A percentile compares a stretch with the other conserved stretches of the same genome.
phyloP scores from a whole-genome alignment of 768 basidiomycete genomes.

The Lyophyllum decastes region DNA sequence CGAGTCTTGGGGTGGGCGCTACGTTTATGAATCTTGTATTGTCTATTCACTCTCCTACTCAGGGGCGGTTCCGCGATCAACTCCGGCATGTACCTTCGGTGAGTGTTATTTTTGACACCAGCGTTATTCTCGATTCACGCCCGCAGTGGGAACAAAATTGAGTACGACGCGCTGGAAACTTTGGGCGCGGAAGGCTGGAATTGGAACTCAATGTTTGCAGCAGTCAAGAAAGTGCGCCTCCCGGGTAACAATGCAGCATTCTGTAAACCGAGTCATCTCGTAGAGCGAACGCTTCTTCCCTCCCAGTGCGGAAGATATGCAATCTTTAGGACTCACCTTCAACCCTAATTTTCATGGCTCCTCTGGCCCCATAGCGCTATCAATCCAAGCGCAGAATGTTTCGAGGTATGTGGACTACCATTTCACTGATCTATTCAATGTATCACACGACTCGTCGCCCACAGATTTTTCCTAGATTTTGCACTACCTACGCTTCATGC shows the following conservation, averaged over 20 bases:
- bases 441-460: not conserved
- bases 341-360: constrained; percentile 11
- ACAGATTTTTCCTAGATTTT: constrained; percentile 8
- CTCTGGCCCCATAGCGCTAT: constrained; percentile 11
- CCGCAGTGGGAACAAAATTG: constrained; percentile 12
- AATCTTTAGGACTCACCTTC: constrained; percentile 5
- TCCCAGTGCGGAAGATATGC: constrained; percentile 3
- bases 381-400: constrained; percentile 11
- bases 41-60: not conserved
- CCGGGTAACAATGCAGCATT: no score
- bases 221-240: constrained; percentile 8
- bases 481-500: constrained; percentile 13
- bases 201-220: constrained; percentile 13
- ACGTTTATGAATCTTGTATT: not conserved
- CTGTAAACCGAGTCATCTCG: not conserved
- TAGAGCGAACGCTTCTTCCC: constrained; percentile 18
- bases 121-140: not conserved
- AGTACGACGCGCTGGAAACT: constrained; percentile 13
- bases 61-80: constrained; percentile 18
- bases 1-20: constrained; percentile 13
- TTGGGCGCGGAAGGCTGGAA: constrained; percentile 16
- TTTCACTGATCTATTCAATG: not conserved
- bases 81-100: constrained; percentile 16
- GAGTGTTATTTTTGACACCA: not conserved
- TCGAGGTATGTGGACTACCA: no score